phyloP scores from a whole-genome alignment of 2,329 filamentous ascomycete genomes.

The Xenoacremonium recifei region DNA sequence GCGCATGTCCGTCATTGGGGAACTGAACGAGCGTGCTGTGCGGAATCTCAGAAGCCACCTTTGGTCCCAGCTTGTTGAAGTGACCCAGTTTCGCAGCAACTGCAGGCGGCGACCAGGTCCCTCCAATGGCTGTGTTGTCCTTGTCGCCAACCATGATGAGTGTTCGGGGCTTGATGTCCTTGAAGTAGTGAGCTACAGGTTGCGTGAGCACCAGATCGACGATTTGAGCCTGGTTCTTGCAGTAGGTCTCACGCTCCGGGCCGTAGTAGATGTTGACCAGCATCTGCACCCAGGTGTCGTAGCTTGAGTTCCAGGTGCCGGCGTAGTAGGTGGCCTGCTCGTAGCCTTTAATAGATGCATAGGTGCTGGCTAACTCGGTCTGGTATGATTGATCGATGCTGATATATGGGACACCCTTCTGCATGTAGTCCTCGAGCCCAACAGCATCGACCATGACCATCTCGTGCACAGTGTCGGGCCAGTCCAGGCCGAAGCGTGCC shows the following conservation, averaged over 20 bases:
- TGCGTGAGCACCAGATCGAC: slow-evolving; percentile 57
- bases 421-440: slow-evolving; percentile 54
- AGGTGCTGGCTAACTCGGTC: slow-evolving; percentile 40
- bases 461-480: slow-evolving; percentile 39
- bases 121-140: slow-evolving; percentile 55
- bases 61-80: slow-evolving; percentile 48
- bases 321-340: slow-evolving; percentile 49
- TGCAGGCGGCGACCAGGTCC: slow-evolving; percentile 46
- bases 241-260: slow-evolving; percentile 39
- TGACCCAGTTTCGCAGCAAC: slow-evolving; percentile 46
- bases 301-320: slow-evolving; percentile 45
- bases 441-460: slow-evolving; percentile 52
- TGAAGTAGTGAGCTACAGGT: slow-evolving; percentile 50
- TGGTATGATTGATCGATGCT: slow-evolving; percentile 38
- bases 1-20: slow-evolving; percentile 48
- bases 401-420: slow-evolving; percentile 47
- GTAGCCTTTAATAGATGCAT: slow-evolving; percentile 43
- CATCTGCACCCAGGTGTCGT: slow-evolving; percentile 57
- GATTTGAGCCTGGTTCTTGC: slow-evolving; percentile 47
- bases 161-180: slow-evolving; percentile 42
- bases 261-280: slow-evolving; percentile 50
- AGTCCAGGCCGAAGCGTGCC: slow-evolving; percentile 50
- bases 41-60: slow-evolving; percentile 42
- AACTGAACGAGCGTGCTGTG: slow-evolving; percentile 46
- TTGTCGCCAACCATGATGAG: slow-evolving; percentile 50